These are phyloP conservation scores for Phytophthora niederhauseri DNA, from an alignment of 352 stramenopile species.

Conservation along the genomic window DNA sequence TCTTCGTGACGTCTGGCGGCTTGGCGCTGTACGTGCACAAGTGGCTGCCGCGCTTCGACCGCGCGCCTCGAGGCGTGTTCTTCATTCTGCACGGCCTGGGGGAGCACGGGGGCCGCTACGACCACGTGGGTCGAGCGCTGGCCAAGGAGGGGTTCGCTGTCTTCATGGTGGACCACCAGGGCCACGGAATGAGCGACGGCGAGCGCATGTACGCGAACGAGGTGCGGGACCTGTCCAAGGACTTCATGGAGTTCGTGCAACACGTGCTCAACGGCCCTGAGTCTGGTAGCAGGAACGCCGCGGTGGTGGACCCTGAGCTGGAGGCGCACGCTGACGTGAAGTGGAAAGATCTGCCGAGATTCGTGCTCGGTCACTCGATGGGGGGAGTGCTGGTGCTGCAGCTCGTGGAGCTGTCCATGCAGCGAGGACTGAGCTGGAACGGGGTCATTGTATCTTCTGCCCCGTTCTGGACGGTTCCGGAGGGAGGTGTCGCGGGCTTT, in stretches of 20 bases:
- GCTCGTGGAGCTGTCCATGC: slow-evolving; percentile 28
- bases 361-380: slow-evolving; percentile 67
- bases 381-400: slow-evolving; percentile 50
- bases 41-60: slow-evolving; percentile 43
- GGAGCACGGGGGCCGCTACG: slow-evolving; percentile 57
- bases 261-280: slow-evolving; percentile 38
- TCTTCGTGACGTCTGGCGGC: slow-evolving; percentile 44
- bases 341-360: slow-evolving; percentile 53
- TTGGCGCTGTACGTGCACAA: slow-evolving; percentile 54
- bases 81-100: slow-evolving; percentile 67
- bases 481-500: slow-evolving; percentile 23
- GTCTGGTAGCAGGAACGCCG: slow-evolving; percentile 18
- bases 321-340: slow-evolving; percentile 38
- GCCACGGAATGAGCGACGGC: slow-evolving; percentile 63
- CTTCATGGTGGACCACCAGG: slow-evolving; percentile 66
- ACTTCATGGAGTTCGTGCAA: slow-evolving; percentile 61
- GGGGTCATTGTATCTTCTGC: slow-evolving; percentile 51
- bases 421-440: slow-evolving; percentile 35
- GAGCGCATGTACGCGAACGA: slow-evolving; percentile 59
- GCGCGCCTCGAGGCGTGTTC: slow-evolving; percentile 37
- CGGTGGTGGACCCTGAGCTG: slow-evolving; percentile 36
- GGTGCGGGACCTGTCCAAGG: slow-evolving; percentile 49
- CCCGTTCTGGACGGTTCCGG: slow-evolving; percentile 39
- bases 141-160: slow-evolving; percentile 49
- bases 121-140: slow-evolving; percentile 50